These are phyloP conservation scores for Orbilia ellipsospora DNA, from an alignment of 2,329 filamentous ascomycete genomes.

Conservation along the genomic window DNA sequence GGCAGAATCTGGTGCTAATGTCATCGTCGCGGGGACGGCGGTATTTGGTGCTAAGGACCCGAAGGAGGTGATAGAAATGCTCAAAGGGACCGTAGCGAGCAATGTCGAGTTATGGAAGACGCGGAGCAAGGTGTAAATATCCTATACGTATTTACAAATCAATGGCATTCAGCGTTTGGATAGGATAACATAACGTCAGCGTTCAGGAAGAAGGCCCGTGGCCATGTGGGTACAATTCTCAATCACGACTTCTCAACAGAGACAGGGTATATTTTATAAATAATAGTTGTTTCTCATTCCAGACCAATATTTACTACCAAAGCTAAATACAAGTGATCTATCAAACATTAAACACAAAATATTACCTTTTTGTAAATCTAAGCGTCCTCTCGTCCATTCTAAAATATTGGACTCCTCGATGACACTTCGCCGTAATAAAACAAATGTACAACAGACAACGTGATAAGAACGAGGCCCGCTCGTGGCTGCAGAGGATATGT, in stretches of 20 bases:
- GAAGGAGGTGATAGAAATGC: constrained; percentile 81
- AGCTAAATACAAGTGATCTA: constrained; percentile 30
- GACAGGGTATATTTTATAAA: background rate
- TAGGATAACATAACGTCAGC: no score
- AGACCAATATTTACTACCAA: background rate
- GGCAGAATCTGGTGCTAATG: constrained; percentile 94
- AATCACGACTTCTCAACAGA: no score
- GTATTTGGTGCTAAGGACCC: constrained; percentile 94
- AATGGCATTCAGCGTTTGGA: background rate
- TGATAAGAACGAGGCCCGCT: constrained; percentile 35
- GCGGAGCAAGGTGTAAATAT: constrained; percentile 23
- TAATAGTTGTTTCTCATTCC: background rate
- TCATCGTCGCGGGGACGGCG: constrained; percentile 95
- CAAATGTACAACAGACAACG: constrained; percentile 1
- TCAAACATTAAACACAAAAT: constrained; percentile 12
- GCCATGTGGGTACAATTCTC: no score
- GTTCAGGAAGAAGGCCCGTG: no score
- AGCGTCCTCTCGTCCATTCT: constrained; percentile 41
- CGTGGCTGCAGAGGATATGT: constrained; percentile 27
- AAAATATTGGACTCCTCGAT: constrained; percentile 42
- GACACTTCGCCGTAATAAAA: constrained; percentile 1
- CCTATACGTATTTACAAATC: background rate
- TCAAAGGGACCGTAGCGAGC: constrained; percentile 82
- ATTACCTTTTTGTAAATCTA: constrained; percentile 10
- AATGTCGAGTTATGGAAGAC: constrained; percentile 39